Percentiles rank a stretch among this genome's conserved stretches.
phyloP scores from a whole-genome alignment of 2,329 filamentous ascomycete species.

The Ophiosphaerella korrae region DNA sequence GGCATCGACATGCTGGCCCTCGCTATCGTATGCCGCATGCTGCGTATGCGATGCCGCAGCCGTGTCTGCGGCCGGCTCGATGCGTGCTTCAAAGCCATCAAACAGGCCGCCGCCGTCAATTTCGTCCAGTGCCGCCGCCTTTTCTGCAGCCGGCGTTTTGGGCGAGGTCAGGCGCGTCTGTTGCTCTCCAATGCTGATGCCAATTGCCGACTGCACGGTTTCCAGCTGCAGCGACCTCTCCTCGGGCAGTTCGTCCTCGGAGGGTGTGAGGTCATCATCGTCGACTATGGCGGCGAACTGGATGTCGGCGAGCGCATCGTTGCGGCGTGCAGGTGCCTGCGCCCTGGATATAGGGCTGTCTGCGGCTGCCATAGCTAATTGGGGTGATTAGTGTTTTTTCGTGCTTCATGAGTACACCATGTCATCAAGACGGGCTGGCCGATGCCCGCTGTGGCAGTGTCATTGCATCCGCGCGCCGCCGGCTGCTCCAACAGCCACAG shows the following conservation, averaged over 20 bases:
- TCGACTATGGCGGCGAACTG: slow-evolving; percentile 49
- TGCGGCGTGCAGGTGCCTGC: slow-evolving; percentile 20
- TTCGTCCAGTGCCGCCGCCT: slow-evolving; percentile 60
- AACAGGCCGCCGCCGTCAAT: slow-evolving; percentile 55
- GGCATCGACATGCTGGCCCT: background rate
- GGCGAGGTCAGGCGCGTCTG: slow-evolving; percentile 63
- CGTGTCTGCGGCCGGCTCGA: slow-evolving; percentile 6
- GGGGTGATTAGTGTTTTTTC: slow-evolving; percentile 7
- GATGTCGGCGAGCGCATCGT: slow-evolving; percentile 49
- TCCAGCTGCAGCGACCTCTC: slow-evolving; percentile 40
- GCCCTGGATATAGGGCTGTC: slow-evolving; percentile 3
- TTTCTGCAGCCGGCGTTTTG: slow-evolving; percentile 63
- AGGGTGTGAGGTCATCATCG: slow-evolving; percentile 49
- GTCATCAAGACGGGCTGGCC: slow-evolving; percentile 17
- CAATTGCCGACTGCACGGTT: slow-evolving; percentile 56
- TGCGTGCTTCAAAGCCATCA: slow-evolving; percentile 42
- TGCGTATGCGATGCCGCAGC: background rate
- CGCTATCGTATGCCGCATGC: slow-evolving; percentile 1
- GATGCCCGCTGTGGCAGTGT: slow-evolving; percentile 33
- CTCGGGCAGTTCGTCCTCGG: slow-evolving; percentile 49
- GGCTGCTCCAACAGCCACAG: slow-evolving; percentile 15
- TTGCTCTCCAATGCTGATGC: slow-evolving; percentile 62
- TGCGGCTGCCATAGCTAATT: slow-evolving; percentile 28
- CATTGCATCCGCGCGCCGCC: slow-evolving; percentile 29
- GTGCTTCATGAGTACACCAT: slow-evolving; percentile 13